Conservation (phyloP, 1,139 yeast species). For the Zhuliangozyma blackwelliae region DNA sequence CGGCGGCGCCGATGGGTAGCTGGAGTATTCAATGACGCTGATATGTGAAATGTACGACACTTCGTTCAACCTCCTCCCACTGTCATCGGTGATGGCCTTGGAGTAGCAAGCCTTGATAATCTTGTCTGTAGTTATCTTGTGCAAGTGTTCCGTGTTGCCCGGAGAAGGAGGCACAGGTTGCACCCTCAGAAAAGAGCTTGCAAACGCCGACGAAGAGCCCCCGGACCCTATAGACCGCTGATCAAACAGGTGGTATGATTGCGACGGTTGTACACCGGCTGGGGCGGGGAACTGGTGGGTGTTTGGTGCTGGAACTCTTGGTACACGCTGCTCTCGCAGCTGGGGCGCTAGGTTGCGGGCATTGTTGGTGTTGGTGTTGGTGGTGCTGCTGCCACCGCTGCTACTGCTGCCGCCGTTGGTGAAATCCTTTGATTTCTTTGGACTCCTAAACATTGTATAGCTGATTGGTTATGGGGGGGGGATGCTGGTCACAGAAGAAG, state of each 20-base stretch:
- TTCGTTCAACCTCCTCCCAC: slow-evolving; percentile 30
- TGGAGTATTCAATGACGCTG: slow-evolving; percentile 35
- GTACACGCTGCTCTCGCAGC: too few relatives aligned
- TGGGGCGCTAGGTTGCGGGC: too few relatives aligned
- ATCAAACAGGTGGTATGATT: too few relatives aligned
- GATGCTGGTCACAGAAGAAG: not conserved
- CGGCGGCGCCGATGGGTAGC: slow-evolving; percentile 38
- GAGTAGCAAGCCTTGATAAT: slow-evolving; percentile 41
- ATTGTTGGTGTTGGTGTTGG: too few relatives aligned
- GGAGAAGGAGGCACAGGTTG: too few relatives aligned
- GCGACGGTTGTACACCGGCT: not conserved
- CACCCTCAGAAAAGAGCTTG: too few relatives aligned
- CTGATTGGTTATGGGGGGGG: not conserved
- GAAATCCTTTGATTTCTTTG: not conserved
- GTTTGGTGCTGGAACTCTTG: too few relatives aligned
- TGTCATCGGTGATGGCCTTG: slow-evolving; percentile 23
- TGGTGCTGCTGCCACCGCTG: not conserved
- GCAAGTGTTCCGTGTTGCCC: too few relatives aligned
- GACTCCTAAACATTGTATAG: not conserved
- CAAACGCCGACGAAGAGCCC: too few relatives aligned
- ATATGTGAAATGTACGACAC: slow-evolving; percentile 37
- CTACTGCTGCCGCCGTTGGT: not conserved
- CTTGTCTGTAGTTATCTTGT: slow-evolving; percentile 23
- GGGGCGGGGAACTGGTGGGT: too few relatives aligned
- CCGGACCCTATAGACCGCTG: too few relatives aligned